phyloP scores from a whole-genome alignment of 176 grass and related monocot species.

The Saccharum officinarum region DNA sequence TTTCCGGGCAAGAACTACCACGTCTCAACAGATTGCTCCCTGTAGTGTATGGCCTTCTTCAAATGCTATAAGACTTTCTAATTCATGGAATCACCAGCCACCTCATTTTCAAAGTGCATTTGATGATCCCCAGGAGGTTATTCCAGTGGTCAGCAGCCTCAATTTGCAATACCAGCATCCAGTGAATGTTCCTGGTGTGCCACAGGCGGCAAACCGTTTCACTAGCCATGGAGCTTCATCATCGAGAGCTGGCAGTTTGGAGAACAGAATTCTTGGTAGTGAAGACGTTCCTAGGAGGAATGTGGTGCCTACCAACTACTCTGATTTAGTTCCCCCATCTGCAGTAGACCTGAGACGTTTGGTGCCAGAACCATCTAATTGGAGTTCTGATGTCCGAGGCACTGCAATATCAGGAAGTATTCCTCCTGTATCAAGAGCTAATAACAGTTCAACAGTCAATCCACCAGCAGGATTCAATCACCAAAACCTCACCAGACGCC shows the following conservation, averaged over 20 bases:
- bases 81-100: constrained; percentile 44
- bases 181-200: constrained; percentile 43
- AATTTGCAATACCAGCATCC: constrained; percentile 51
- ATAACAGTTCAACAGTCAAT: constrained; percentile 38
- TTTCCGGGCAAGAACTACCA: constrained; percentile 60
- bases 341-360: constrained; percentile 47
- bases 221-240: constrained; percentile 48
- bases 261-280: constrained; percentile 43
- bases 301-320: constrained; percentile 30
- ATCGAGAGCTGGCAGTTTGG: constrained; percentile 42
- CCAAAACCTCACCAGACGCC: constrained; percentile 43
- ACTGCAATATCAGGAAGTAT: constrained; percentile 46
- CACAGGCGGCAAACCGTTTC: constrained; percentile 49
- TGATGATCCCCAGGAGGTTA: constrained; percentile 50
- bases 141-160: constrained; percentile 41
- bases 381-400: constrained; percentile 41
- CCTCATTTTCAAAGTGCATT: constrained; percentile 41
- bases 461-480: constrained; percentile 42
- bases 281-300: constrained; percentile 42
- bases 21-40: constrained; percentile 36
- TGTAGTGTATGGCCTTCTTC: constrained; percentile 49
- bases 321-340: constrained; percentile 37
- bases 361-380: constrained; percentile 46
- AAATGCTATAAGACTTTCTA: constrained; percentile 42
- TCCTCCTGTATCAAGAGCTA: constrained; percentile 44